These are phyloP conservation scores for Aspergillus sclerotioniger DNA, from an alignment of 495 filamentous ascomycete species.

Conservation along the genomic window DNA sequence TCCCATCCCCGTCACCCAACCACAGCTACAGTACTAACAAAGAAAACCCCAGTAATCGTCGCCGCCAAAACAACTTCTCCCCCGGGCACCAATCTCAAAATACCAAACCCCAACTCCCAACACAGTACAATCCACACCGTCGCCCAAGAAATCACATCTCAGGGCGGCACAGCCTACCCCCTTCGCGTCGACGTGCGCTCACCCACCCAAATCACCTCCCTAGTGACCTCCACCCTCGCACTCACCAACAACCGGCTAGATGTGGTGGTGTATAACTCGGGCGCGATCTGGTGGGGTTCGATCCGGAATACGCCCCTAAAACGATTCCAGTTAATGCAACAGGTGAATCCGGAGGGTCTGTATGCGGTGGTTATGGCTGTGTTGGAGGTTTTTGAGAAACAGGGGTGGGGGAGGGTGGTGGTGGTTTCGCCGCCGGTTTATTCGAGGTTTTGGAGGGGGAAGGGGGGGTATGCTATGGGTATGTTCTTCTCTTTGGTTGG, in stretches of 20 bases:
- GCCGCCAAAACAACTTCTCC: constrained; percentile 77
- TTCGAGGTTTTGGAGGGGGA: constrained; percentile 78
- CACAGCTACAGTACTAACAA: constrained; percentile 6
- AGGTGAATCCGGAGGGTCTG: constrained; percentile 71
- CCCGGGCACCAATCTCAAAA: constrained; percentile 46
- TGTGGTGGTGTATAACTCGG: constrained; percentile 77
- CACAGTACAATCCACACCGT: constrained; percentile 83
- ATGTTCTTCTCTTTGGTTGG: constrained; percentile 14
- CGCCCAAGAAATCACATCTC: constrained; percentile 69
- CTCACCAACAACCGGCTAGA: constrained; percentile 63
- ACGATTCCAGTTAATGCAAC: constrained; percentile 80
- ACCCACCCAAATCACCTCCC: constrained; percentile 56
- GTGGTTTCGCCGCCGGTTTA: constrained; percentile 88
- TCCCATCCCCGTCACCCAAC: background rate
- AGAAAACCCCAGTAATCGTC: constrained; percentile 60
- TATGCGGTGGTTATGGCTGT: constrained; percentile 61
- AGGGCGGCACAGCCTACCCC: constrained; percentile 62
- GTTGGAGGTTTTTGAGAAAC: constrained; percentile 59
- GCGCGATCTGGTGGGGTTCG: constrained; percentile 84
- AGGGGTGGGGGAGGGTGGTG: constrained; percentile 61
- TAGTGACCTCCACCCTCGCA: constrained; percentile 61
- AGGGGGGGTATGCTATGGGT: constrained; percentile 84
- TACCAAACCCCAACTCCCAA: constrained; percentile 78
- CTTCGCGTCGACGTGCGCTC: constrained; percentile 70
- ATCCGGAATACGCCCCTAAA: constrained; percentile 72